These are phyloP conservation scores for Suillus tomentosus DNA, from an alignment of 768 basidiomycete genomes.

Conservation along the genomic window DNA sequence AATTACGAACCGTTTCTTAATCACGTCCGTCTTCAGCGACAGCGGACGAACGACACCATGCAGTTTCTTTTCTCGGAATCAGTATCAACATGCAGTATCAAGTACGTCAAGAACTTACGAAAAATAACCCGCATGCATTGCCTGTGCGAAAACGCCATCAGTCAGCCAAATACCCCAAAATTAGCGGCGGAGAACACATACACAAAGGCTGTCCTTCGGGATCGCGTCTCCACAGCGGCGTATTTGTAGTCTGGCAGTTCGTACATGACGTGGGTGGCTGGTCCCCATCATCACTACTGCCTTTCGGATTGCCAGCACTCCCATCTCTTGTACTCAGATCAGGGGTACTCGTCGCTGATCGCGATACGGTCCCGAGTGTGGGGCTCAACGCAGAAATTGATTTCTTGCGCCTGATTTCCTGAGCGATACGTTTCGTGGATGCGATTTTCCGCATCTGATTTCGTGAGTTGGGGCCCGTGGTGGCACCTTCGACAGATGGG, in stretches of 20 bases:
- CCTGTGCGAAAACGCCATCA: slow-evolving; percentile 42
- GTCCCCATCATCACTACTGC: slow-evolving; percentile 65
- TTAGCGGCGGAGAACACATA: slow-evolving; percentile 39
- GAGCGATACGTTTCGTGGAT: slow-evolving; percentile 60
- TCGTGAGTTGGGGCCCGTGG: slow-evolving; percentile 31
- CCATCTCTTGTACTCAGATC: slow-evolving; percentile 46
- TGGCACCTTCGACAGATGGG: slow-evolving; percentile 59
- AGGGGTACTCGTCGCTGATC: slow-evolving; percentile 69
- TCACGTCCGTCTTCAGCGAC: slow-evolving; percentile 95
- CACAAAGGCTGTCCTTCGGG: slow-evolving; percentile 92
- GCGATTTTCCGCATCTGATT: slow-evolving; percentile 59
- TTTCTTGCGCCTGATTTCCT: slow-evolving; percentile 59
- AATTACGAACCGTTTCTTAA: slow-evolving; percentile 82
- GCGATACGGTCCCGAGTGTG: slow-evolving; percentile 35
- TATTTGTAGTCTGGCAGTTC: slow-evolving; percentile 95
- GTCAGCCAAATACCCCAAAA: slow-evolving; percentile 10
- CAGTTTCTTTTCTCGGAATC: slow-evolving; percentile 66
- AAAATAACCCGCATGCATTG: slow-evolving; percentile 93
- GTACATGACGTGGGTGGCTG: slow-evolving; percentile 82
- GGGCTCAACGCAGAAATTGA: slow-evolving; percentile 30
- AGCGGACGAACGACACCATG: slow-evolving; percentile 94
- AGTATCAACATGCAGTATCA: slow-evolving; percentile 14
- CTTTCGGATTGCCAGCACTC: slow-evolving; percentile 36
- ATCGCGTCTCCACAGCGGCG: slow-evolving; percentile 90
- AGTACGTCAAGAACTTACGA: slow-evolving; percentile 53